Evolutionary conservation across 257 asterid genomes (phyloP), one percentile per base, ranked within the genome.

Genomic region (Parsonsia alboflavescens): DNA sequence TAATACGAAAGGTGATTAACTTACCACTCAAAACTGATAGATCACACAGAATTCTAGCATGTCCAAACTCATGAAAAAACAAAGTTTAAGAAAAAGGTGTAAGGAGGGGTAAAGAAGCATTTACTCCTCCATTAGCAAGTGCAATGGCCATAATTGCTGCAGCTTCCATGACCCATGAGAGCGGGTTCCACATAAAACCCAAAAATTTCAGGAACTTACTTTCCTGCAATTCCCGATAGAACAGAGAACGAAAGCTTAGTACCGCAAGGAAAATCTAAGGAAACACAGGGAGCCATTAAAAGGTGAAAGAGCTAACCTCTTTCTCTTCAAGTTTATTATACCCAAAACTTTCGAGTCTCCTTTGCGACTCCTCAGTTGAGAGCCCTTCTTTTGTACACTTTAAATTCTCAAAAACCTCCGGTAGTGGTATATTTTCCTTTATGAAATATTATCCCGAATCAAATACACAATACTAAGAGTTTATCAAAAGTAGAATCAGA

Each of bases 291-390:
- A 39, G 50, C 19, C 13, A 17, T 7, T 39, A 63, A 16, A 62
- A 33, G 48, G 26, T 15, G 24, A 65, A 41, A 19, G 4, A 16
- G 30, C 28, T 36, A 17, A 93, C 99, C 97, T 88, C 88, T 84
- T 94, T 94, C 86, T 94, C 99, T 84, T 94, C 99, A 30, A 94
- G 99, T 85, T 94, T 94, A 85, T 94, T 94, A 86, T 92, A 77
- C 54, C 99, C 97, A 81, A 94, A 94, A 81, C 90, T 90, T 76
- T 85, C 87, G 83, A 94, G 85, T 84, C 99, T 92, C 71, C 90
- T 97, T 63, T 90, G 85, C 77, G 99, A 96, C 80, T 89, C 91
- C 61, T 82, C 86, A 59, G 82, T 63, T 5, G 97, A 76, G 54
- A 94, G 97, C 71, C 99, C 99, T 52, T 89, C 97, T 77, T 66